Base-by-base conservation (phyloP, 176 grass and related monocot genomes). In the Bothriochloa decipiens region DNA sequence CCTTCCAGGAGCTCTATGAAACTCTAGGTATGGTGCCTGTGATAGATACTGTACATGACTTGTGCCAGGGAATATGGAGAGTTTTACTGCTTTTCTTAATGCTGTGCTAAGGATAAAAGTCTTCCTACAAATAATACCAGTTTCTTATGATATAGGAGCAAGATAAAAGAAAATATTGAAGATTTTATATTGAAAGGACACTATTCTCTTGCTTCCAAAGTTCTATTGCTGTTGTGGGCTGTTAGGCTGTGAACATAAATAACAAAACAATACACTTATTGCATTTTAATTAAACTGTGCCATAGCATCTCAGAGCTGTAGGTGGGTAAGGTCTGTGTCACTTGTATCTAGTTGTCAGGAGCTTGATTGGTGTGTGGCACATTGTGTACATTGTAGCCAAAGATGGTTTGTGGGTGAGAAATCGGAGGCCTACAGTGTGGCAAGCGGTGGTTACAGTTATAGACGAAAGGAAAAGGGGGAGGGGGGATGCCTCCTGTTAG, bases 161-260 rank as follows among this genome's bases (percentile, higher is more conserved):
- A 83, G n/a, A 55, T 77, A n/a, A 64, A 47, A 75, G 63, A 17
- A 8, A 76, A 57, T 58, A 16, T 42, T 68, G 32, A 84, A 18
- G 22, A 52, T 75, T 15, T 40, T 15, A 20, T 75, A 37, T 65
- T 3, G 23, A 42, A 77, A 27, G 35, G 37, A 77, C 4, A 57
- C 22, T 37, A 76, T 41, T 66, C 45, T 41, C 15, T 27, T 64
- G 26, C 26, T 16, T 66, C 15, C 64, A 14, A 39, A 55, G 35
- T 70, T 14, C 22, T 26, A 17, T 42, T 35, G 15, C 43, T 83
- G 18, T 74, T 74, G 12, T 65, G 70, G 47, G 58, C 70, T 28
- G 9, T 67, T 55, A 26, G 46, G 11, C 10, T 43, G 64, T 16
- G n/a, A 58, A 28, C 16, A 42, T 68, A 27, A 13, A 42, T 40